Evolutionary conservation across 1,139 yeast genomes (phyloP).

Genomic region (Blastobotrys buckinghamii): DNA sequence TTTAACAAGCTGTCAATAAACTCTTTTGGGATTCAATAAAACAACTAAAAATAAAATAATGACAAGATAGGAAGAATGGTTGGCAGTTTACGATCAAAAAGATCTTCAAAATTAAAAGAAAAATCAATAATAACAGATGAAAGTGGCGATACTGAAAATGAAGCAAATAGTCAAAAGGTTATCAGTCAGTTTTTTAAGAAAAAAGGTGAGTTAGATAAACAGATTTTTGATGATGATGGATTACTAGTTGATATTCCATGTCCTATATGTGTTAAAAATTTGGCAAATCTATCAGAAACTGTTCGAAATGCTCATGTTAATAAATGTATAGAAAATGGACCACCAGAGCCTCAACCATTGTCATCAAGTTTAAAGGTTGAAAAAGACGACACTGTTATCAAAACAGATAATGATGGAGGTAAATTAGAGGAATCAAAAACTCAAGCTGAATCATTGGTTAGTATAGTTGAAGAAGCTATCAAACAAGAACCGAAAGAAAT

Average conservation of each 20-base stretch:
- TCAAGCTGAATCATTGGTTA: not conserved
- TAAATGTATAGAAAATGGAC: constrained; percentile 4
- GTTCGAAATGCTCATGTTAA: constrained; percentile 9
- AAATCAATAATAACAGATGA: too few relatives aligned
- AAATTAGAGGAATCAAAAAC: not conserved
- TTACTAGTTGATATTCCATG: constrained; percentile 1
- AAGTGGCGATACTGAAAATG: too few relatives aligned
- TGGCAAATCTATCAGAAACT: not conserved
- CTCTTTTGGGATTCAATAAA: too few relatives aligned
- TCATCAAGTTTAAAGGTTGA: not conserved
- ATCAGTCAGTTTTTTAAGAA: not conserved
- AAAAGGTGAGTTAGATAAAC: not conserved
- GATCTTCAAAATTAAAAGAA: too few relatives aligned
- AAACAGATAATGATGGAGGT: not conserved
- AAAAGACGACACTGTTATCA: too few relatives aligned
- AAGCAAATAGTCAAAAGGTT: not conserved
- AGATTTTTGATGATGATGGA: not conserved
- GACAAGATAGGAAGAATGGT: too few relatives aligned
- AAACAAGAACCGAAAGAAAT: too few relatives aligned
- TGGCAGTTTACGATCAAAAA: too few relatives aligned
- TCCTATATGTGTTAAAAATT: constrained; percentile 5
- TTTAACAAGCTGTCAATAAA: too few relatives aligned
- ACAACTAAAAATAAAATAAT: too few relatives aligned
- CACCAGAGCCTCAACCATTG: too few relatives aligned
- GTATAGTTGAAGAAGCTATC: not conserved